These are phyloP conservation scores for Gossypium longicalyx DNA, from an alignment of 345 rosid genomes.

Conservation along the genomic window DNA sequence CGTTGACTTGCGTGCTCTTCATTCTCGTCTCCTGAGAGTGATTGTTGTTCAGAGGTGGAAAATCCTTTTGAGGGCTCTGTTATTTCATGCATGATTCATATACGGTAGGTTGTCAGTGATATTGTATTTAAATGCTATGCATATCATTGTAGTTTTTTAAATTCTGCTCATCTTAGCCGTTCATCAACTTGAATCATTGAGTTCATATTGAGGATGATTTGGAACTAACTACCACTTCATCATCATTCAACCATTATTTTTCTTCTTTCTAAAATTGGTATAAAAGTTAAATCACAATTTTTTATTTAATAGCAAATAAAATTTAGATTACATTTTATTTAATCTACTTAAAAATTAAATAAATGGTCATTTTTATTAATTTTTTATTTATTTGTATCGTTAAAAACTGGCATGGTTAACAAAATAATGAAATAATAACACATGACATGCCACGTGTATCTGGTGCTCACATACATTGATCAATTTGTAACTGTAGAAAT, in stretches of 20 bases:
- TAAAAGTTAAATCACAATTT: no score
- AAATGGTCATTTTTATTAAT: no score
- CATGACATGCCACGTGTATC: no score
- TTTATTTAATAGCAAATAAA: no score
- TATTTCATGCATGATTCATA: constrained; percentile 16
- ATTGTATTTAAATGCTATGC: not conserved
- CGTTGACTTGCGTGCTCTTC: not conserved
- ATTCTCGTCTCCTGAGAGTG: not conserved
- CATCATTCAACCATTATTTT: not conserved
- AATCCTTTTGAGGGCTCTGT: not conserved
- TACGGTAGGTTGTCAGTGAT: not conserved
- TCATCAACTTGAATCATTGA: not conserved
- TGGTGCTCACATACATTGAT: no score
- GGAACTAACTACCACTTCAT: not conserved
- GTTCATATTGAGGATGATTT: not conserved
- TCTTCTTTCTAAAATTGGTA: no score
- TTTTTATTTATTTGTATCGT: rapidly evolving
- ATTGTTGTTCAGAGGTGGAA: not conserved
- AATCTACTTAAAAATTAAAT: no score
- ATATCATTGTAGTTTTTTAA: not conserved
- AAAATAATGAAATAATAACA: no score
- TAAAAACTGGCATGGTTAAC: rapidly evolving
- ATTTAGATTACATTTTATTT: no score
- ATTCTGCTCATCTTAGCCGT: not conserved
- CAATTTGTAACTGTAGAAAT: no score